Conservation (phyloP, 1,139 yeast species). For the Suhomyces panamericanus region DNA sequence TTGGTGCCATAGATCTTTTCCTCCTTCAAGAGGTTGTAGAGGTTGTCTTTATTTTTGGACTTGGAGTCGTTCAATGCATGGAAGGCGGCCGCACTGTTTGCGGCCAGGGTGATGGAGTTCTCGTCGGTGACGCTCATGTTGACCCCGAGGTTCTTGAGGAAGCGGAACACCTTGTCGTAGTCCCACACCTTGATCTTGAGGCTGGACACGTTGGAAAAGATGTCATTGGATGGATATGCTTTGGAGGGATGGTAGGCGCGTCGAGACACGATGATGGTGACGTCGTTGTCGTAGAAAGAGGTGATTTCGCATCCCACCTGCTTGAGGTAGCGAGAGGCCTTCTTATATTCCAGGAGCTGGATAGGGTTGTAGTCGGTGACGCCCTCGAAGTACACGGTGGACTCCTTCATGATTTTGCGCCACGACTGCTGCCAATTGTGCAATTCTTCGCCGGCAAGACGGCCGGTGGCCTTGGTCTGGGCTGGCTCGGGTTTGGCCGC, state of each 20-base stretch:
- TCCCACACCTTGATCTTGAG: conserved; percentile 82
- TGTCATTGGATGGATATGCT: conserved; percentile 52
- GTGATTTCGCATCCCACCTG: conserved; percentile 66
- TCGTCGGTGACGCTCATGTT: conserved; percentile 17
- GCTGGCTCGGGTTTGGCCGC: neutral
- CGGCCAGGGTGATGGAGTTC: conserved; percentile 5
- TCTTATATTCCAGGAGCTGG: conserved; percentile 50
- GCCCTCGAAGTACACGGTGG: conserved; percentile 81
- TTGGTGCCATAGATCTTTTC: conserved; percentile 86
- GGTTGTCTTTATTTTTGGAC: conserved; percentile 26
- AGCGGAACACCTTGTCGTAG: conserved; percentile 79
- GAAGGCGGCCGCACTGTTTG: conserved; percentile 13
- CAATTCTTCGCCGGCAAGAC: conserved; percentile 53
- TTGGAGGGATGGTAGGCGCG: conserved; percentile 26
- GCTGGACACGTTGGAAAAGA: conserved; percentile 61
- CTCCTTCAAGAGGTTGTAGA: conserved; percentile 72
- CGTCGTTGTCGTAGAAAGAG: conserved; percentile 73
- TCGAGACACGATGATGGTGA: conserved; percentile 81
- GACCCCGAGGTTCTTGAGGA: conserved; percentile 69
- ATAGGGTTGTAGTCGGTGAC: conserved; percentile 41
- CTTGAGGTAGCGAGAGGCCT: conserved; percentile 54
- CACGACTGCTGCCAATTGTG: conserved; percentile 80
- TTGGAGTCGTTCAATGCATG: conserved; percentile 13
- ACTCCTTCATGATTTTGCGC: conserved; percentile 71
- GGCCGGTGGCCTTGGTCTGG: conserved; percentile 15